phyloP scores from a whole-genome alignment of 2,329 filamentous ascomycete genomes.

The Cercospora sojina region DNA sequence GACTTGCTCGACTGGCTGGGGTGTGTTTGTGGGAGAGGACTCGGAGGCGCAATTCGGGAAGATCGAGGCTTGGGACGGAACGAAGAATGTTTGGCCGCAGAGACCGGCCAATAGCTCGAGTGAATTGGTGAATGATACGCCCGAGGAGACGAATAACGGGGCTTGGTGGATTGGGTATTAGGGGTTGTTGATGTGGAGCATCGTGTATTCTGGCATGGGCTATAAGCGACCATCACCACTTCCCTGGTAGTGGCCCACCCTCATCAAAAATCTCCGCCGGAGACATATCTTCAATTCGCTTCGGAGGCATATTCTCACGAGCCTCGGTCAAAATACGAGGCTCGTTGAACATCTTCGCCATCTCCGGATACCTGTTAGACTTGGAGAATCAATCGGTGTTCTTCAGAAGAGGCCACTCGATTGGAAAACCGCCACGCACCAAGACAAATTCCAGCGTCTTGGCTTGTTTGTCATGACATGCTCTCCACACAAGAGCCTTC shows the following conservation, averaged over 20 bases:
- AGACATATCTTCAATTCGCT: not conserved
- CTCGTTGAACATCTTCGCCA: not conserved
- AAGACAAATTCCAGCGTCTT: not conserved
- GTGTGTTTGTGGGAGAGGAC: conserved; percentile 44
- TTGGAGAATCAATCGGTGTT: not conserved
- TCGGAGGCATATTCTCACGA: not conserved
- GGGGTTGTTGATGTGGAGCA: no score
- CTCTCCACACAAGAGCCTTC: not conserved
- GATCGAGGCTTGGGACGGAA: conserved; percentile 43
- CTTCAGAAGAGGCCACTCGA: not conserved
- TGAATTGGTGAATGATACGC: conserved; percentile 44
- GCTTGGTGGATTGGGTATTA: conserved; percentile 47
- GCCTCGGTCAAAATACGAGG: not conserved
- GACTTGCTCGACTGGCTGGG: conserved; percentile 45
- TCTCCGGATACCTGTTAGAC: not conserved
- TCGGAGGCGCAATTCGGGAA: conserved; percentile 39
- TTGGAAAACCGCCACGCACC: not conserved
- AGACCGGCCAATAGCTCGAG: conserved; percentile 45
- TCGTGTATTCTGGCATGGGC: not conserved
- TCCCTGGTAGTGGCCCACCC: not conserved
- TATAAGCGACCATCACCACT: not conserved
- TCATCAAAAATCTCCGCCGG: not conserved
- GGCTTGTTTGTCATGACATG: not conserved
- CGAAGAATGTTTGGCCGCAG: conserved; percentile 43
- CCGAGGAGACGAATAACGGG: conserved; percentile 47